phyloP scores from a whole-genome alignment of 2,329 filamentous ascomycete genomes.

The Aspergillus pseudonomiae region DNA sequence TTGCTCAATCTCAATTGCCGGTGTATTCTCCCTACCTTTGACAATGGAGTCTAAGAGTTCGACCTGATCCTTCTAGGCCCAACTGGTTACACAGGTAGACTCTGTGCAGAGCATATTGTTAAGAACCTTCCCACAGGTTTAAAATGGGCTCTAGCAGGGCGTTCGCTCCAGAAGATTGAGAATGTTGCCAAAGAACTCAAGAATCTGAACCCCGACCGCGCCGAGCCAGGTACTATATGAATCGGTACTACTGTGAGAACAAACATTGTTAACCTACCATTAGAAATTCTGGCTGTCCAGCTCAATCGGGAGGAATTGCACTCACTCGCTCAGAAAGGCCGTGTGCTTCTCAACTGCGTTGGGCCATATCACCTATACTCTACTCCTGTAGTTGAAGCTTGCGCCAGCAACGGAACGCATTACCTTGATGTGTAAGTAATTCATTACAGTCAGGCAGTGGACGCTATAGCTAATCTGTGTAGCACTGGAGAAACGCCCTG shows the following conservation, averaged over 20 bases:
- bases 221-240: conserved; percentile 62
- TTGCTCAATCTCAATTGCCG: not conserved
- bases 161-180: conserved; percentile 75
- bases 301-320: conserved; percentile 55
- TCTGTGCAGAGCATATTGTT: conserved; percentile 75
- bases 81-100: conserved; percentile 80
- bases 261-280: conserved; percentile 11
- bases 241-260: not conserved
- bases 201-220: conserved; percentile 68
- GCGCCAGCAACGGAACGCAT: conserved; percentile 66
- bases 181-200: conserved; percentile 68
- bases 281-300: conserved; percentile 50
- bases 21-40: not conserved
- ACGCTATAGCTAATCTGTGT: conserved; percentile 9
- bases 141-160: conserved; percentile 86
- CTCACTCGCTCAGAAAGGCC: conserved; percentile 57
- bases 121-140: conserved; percentile 71
- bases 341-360: conserved; percentile 62
- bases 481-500: conserved; percentile 67
- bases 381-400: conserved; percentile 66
- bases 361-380: conserved; percentile 68
- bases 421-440: conserved; percentile 62
- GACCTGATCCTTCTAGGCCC: conserved; percentile 70
- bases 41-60: conserved; percentile 55
- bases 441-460: not conserved